Evolutionary conservation across 768 basidiomycete species (phyloP), one percentile per base, ranked within the genome.

Genomic region (Chlorophyllum brunneum): DNA sequence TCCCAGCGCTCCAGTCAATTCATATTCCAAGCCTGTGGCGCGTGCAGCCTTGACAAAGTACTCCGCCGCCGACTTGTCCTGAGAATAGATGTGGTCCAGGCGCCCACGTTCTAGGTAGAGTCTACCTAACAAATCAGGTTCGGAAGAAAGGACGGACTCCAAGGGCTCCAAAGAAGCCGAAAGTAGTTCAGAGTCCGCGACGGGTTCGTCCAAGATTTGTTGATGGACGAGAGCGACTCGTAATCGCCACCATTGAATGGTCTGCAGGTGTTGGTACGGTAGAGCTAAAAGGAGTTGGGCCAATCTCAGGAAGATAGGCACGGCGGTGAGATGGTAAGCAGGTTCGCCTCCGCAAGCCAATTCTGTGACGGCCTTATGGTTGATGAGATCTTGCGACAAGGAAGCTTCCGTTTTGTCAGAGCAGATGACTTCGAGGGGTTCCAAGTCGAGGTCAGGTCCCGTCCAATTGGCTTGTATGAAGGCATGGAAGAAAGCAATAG

Each of bases 401-500:
- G 65, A 49, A 24, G 26, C 38, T n/a, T 60, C 40, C 27, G 64
- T 56, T 44, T 24, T 27, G 15, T 67, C 44, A 23, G 58, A 39
- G 36, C 65, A 59, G 31, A 78, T 56, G 33, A 77, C 57, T 48
- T 79, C 74, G 42, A 74, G 58, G 22, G 79, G 71, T 56, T 68
- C 66, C 56, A 94, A 65, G 54, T 82, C 71, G 37, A 97, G 77
- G 60, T 88, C 79, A 2, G 97, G 97, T 4, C 97, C 97, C 0
- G 95, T 98, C 93, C 94, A 99, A 68, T 99, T 99, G 24, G 75
- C 77, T 65, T 99, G 97, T 4, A 94, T 75, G 70, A 95, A 99
- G 0, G 90, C 82, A 57, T 97, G 92, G 20, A 98, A 74, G 56
- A 86, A 86, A 5, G 92, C 84, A 8, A 95, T 76, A 0, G 82